Evolutionary conservation across 768 basidiomycete species (phyloP), one percentile per base, ranked within the genome.

Genomic region (Trametes meyenii): DNA sequence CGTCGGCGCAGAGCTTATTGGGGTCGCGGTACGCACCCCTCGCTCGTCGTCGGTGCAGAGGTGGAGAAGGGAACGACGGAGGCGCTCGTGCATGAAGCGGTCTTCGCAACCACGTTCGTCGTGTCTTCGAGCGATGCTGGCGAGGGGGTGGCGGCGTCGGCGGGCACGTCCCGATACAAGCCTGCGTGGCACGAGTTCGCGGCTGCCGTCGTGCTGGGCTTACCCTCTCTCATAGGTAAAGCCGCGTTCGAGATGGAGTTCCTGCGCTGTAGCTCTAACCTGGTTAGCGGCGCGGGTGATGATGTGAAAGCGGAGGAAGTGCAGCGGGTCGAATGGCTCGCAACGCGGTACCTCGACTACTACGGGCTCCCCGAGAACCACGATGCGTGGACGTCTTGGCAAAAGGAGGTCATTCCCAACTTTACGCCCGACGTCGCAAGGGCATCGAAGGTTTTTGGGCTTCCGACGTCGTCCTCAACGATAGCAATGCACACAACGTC

Each of bases 81-180:
- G 71, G 91, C 94, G 0, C 79, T 95, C 6, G 75, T 88, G 0
- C 93, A 96, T 68, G 94, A 94, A 73, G 76, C 84, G 12, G 86
- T 92, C 13, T 94, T 94, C 70, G 87, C 83, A 13, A 92, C 91
- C 0, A 85, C 84, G 14, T 91, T 88, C 69, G 45, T 50, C 24
- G 44, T 51, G 58, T 35, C 54, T 50, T 23, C 56, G 24, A 44
- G 40, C 29, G 57, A 42, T 6, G 19, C 42, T 42, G 50, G 6
- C 12, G 52, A 49, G 33, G 49, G 48, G n/a, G 29, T 71, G 51
- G 36, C 39, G 58, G 58, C 33, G 26, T 53, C 35, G 61, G 45
- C n/a, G 58, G 66, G 21, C 36, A 48, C 19, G 67, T 33, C 59
- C 44, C 55, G 64, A 69, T 60, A 70, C 24, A 51, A 64, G 39